These are phyloP conservation scores for Papiliotrema nemorosa DNA, from an alignment of 1,284 basidiomycete species.

Conservation along the genomic window DNA sequence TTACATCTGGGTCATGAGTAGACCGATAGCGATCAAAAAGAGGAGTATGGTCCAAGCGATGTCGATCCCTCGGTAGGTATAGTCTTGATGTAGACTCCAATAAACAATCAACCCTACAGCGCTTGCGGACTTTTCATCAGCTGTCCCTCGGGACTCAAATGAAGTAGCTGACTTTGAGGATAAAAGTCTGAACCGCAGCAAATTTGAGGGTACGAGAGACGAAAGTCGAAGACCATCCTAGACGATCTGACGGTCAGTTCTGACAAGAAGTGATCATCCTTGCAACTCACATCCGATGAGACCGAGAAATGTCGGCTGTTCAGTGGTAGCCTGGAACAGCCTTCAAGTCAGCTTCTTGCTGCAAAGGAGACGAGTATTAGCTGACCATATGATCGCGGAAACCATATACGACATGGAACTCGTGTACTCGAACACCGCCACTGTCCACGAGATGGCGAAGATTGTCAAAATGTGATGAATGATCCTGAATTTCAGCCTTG, in stretches of 20 bases:
- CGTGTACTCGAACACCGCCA: conserved; percentile 3
- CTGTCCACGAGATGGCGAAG: background rate
- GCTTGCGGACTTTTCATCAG: conserved; percentile 11
- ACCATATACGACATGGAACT: conserved; percentile 1
- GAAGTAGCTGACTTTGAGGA: conserved; percentile 23
- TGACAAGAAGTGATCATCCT: background rate
- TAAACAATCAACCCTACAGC: conserved; percentile 25
- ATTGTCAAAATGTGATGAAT: conserved; percentile 1
- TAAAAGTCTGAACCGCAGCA: conserved; percentile 22
- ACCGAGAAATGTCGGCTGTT: conserved; percentile 30
- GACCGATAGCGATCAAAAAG: conserved; percentile 21
- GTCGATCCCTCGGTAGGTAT: conserved; percentile 18
- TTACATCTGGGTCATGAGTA: conserved; percentile 28
- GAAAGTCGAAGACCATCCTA: conserved; percentile 15
- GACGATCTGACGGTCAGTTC: conserved; percentile 12
- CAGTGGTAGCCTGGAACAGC: conserved; percentile 34
- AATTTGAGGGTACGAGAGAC: conserved; percentile 20
- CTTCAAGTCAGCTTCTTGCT: conserved; percentile 6
- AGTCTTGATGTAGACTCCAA: conserved; percentile 25
- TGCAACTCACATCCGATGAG: conserved; percentile 22
- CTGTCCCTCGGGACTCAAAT: background rate
- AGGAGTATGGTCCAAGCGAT: conserved; percentile 21
- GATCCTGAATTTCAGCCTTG: background rate
- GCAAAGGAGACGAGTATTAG: too few relatives aligned
- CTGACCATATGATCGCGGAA: conserved; percentile 2